Evolutionary conservation across 2,329 filamentous ascomycete genomes (phyloP).

Genomic region (Furcasterigmium furcatum): DNA sequence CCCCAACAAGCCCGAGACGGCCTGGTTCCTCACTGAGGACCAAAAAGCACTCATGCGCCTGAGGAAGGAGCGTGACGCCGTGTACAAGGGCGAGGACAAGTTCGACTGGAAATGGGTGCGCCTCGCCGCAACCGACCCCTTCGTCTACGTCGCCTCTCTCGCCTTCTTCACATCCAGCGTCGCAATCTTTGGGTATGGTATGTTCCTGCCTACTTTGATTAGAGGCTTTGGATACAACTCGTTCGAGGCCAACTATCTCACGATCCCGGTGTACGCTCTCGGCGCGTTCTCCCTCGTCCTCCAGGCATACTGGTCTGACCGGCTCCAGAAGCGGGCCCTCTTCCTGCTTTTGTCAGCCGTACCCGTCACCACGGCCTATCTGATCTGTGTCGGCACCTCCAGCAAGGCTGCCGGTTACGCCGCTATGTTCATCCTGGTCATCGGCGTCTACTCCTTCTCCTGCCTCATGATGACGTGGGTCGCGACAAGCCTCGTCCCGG

Average conservation of each 20-base stretch:
- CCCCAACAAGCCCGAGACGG: conserved; percentile 38
- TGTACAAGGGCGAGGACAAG: conserved; percentile 23
- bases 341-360: conserved; percentile 17
- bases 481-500: conserved; percentile 8
- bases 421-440: conserved; percentile 24
- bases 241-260: conserved; percentile 14
- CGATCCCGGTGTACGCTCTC: conserved; percentile 13
- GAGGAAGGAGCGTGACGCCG: conserved; percentile 18
- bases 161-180: conserved; percentile 28
- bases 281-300: conserved; percentile 10
- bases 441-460: conserved; percentile 3
- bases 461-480: conserved; percentile 12
- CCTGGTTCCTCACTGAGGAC: conserved; percentile 37
- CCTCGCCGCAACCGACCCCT: conserved; percentile 24
- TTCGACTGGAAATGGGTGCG: conserved; percentile 23
- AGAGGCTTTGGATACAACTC: conserved; percentile 8
- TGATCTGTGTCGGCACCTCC: conserved; percentile 5
- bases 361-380: conserved; percentile 5
- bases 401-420: conserved; percentile 24
- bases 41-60: conserved; percentile 26
- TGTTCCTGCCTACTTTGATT: conserved; percentile 20
- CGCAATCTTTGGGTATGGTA: conserved; percentile 26
- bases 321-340: conserved; percentile 16
- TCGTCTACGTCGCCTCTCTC: conserved; percentile 20
- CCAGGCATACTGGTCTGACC: conserved; percentile 20